A percentile compares a stretch with the other conserved stretches of the same genome.
These are phyloP conservation scores for Abrus pulchellus DNA, from an alignment of 306 rosid species.

Conservation along the genomic window DNA sequence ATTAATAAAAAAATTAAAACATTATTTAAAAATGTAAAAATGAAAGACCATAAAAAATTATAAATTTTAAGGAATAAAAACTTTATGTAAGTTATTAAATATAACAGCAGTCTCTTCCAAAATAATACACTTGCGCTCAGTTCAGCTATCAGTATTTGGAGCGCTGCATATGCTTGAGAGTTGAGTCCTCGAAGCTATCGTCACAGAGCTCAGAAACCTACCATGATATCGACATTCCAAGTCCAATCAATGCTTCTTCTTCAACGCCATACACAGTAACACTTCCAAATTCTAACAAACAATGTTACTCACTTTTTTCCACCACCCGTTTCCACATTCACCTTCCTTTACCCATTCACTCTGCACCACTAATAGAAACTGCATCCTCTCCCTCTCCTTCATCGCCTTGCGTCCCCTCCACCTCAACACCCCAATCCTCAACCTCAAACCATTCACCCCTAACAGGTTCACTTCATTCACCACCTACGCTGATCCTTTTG, in stretches of 20 bases:
- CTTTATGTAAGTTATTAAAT: too few species aligned
- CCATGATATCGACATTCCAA: background rate
- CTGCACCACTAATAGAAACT: slow-evolving; percentile 39
- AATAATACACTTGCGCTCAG: too few species aligned
- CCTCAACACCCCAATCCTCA: slow-evolving; percentile 46
- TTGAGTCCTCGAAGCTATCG: slow-evolving; percentile 14
- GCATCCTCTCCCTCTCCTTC: slow-evolving; percentile 30
- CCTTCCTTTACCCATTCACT: slow-evolving; percentile 54
- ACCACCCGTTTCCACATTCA: slow-evolving; percentile 43
- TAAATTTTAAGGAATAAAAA: too few species aligned
- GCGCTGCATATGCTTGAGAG: background rate
- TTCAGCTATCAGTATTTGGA: background rate
- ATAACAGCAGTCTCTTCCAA: too few species aligned
- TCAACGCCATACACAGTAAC: background rate
- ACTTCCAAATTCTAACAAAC: slow-evolving; percentile 17
- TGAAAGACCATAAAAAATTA: too few species aligned
- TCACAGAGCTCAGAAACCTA: background rate
- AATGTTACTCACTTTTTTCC: slow-evolving; percentile 65
- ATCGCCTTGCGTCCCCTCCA: slow-evolving; percentile 47
- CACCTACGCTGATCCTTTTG: slow-evolving; percentile 38
- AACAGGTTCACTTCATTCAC: slow-evolving; percentile 32
- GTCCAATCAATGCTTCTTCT: slow-evolving; percentile 29
- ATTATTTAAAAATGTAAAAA: too few species aligned
- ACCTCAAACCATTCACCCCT: slow-evolving; percentile 30
- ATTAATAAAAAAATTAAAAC: too few species aligned